These are phyloP conservation scores for Rhodotorula sp. DNA, from an alignment of 1,284 basidiomycete species.

Conservation along the genomic window DNA sequence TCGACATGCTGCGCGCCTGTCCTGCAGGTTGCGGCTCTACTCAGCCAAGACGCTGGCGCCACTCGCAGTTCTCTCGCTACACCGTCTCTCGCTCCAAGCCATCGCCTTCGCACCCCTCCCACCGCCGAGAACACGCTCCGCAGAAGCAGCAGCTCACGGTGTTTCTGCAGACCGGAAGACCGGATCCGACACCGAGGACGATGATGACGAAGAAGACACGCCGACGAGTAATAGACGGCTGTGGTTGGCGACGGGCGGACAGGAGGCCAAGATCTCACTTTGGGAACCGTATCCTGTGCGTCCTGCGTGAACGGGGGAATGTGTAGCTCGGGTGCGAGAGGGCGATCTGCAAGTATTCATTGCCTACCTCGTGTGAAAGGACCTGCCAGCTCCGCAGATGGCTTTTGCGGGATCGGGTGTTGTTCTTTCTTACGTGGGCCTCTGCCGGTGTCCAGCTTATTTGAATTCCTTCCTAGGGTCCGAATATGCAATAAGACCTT, in stretches of 20 bases:
- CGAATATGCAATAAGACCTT: too few relatives aligned
- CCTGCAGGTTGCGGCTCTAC: conserved; percentile 36
- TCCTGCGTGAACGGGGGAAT: not conserved
- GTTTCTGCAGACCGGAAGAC: not conserved
- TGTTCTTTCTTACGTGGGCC: too few relatives aligned
- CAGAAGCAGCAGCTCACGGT: not conserved
- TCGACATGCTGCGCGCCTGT: too few relatives aligned
- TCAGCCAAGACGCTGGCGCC: conserved; percentile 37
- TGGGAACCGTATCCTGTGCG: conserved; percentile 41
- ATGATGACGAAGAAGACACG: not conserved
- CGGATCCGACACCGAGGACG: not conserved
- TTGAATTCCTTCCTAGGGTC: too few relatives aligned
- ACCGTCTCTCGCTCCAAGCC: conserved; percentile 41
- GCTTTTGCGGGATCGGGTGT: too few relatives aligned
- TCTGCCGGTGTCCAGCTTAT: too few relatives aligned
- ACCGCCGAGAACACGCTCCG: not conserved
- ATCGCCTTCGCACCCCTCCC: conserved; percentile 32
- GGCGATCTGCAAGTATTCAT: not conserved
- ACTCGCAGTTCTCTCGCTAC: conserved; percentile 42
- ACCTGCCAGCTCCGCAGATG: too few relatives aligned
- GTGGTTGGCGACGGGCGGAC: conserved; percentile 42
- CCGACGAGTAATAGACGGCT: conserved; percentile 1
- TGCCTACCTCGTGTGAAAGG: too few relatives aligned
- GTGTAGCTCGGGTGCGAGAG: not conserved
- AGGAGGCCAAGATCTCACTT: conserved; percentile 41